These are phyloP conservation scores for Nymphaea colorata DNA, from an alignment of 164 flowering plant genomes.

Conservation along the genomic window DNA sequence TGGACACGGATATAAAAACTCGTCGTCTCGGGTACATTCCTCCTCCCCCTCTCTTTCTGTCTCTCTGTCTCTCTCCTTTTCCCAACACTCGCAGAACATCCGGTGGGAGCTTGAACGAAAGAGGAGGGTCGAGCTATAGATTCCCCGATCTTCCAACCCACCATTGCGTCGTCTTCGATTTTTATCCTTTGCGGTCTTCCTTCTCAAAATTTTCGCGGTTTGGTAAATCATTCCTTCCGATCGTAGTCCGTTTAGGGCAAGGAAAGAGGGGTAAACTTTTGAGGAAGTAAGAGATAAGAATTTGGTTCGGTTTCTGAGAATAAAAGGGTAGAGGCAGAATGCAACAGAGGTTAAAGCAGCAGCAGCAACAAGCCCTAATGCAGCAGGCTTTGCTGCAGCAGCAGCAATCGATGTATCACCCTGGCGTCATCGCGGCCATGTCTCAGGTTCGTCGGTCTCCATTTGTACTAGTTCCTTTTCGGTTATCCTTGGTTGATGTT, in stretches of 20 bases:
- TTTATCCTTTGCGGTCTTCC: too few relatives aligned
- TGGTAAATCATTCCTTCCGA: neutral
- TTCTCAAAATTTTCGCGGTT: too few relatives aligned
- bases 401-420: constrained; percentile 33
- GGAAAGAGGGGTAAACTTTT: neutral
- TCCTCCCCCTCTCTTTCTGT: too few relatives aligned
- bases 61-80: too few relatives aligned
- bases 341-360: constrained; percentile 75
- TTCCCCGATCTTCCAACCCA: too few relatives aligned
- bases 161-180: too few relatives aligned
- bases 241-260: neutral
- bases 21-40: too few relatives aligned
- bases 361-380: constrained; percentile 34
- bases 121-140: too few relatives aligned
- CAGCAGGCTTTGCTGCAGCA: constrained; percentile 35
- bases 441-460: constrained; percentile 21
- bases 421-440: constrained; percentile 25
- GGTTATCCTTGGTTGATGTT: neutral
- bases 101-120: too few relatives aligned
- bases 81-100: too few relatives aligned
- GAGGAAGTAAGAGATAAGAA: neutral
- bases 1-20: too few relatives aligned
- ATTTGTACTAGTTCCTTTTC: neutral
- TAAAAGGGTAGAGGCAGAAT: constrained; percentile 11
- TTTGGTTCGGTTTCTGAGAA: neutral